Conservation (phyloP, 106 monocot genomes). For the Dendrobium chrysotoxum region DNA sequence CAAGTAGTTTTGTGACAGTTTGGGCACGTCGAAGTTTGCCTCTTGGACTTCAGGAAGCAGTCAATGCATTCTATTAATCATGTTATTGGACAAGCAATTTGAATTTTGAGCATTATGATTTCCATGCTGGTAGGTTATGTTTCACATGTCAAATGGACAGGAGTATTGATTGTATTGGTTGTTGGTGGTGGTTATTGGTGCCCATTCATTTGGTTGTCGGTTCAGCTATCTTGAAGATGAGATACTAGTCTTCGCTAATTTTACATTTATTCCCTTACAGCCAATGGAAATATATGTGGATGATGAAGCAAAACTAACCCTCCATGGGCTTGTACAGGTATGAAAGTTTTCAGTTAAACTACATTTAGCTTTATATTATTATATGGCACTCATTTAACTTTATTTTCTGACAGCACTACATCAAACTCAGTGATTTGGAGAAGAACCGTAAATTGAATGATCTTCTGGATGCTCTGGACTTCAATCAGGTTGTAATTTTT, state of each 20-base stretch:
- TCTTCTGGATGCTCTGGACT: conserved; percentile 95
- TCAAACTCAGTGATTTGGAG: conserved; percentile 86
- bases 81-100: not conserved
- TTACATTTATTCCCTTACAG: conserved; percentile 64
- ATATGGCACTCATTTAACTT: not conserved
- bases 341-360: not conserved
- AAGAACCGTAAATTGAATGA: conserved; percentile 99
- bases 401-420: conserved; percentile 71
- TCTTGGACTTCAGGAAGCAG: not conserved
- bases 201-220: conserved; percentile 41
- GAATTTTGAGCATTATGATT: not conserved
- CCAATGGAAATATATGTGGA: conserved; percentile 99
- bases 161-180: not conserved
- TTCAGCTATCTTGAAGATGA: conserved; percentile 23
- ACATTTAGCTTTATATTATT: not conserved
- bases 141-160: not conserved
- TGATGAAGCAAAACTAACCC: conserved; percentile 93
- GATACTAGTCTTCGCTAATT: not conserved
- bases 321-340: conserved; percentile 99
- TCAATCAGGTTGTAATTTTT: conserved; percentile 99
- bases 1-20: not conserved
- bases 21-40: not conserved
- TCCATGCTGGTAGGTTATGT: not conserved
- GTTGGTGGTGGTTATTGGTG: not conserved
- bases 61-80: not conserved